A percentile compares a stretch with the other conserved stretches of the same genome.
Evolutionary conservation across 345 rosid species (phyloP).

Genomic region (Camelina sativa): DNA sequence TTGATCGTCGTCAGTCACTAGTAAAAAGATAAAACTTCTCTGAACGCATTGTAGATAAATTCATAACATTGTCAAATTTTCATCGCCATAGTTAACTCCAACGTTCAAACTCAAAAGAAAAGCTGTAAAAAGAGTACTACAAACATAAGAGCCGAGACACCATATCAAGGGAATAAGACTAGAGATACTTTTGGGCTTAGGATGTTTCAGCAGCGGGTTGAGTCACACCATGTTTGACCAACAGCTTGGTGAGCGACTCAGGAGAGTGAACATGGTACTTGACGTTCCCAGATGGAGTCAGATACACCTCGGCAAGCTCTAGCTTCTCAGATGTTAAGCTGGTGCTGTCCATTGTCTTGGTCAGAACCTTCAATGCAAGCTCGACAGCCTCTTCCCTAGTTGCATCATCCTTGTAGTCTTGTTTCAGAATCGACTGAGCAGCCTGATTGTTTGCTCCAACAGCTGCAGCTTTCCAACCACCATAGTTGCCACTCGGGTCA

Average conservation of each 20-base stretch:
- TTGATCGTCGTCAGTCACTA: neutral
- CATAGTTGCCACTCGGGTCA: slow-evolving; percentile 94
- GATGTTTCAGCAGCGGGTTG: slow-evolving; percentile 77
- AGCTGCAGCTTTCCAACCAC: slow-evolving; percentile 98
- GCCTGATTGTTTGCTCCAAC: slow-evolving; percentile 96
- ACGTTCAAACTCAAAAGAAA: slow-evolving; percentile 25
- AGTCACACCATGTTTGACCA: slow-evolving; percentile 78
- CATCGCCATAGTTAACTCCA: slow-evolving; percentile 18
- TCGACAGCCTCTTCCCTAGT: slow-evolving; percentile 88
- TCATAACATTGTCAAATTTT: slow-evolving; percentile 28
- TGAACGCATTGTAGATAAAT: slow-evolving; percentile 15
- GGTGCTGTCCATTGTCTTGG: slow-evolving; percentile 98
- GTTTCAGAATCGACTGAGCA: slow-evolving; percentile 96
- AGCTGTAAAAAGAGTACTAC: slow-evolving; percentile 28
- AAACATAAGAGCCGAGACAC: slow-evolving; percentile 18
- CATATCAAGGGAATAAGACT: neutral
- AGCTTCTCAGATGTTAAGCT: slow-evolving; percentile 95
- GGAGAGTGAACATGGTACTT: slow-evolving; percentile 91
- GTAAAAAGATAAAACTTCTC: neutral
- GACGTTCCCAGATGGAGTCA: slow-evolving; percentile 75
- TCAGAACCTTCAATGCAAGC: slow-evolving; percentile 89
- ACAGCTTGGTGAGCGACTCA: slow-evolving; percentile 72
- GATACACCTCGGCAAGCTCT: slow-evolving; percentile 84
- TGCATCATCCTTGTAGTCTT: slow-evolving; percentile 92
- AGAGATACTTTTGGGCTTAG: slow-evolving; percentile 32